These are phyloP conservation scores for Ophiostoma novo-ulmi DNA, from an alignment of 2,329 filamentous ascomycete species.

Conservation along the genomic window DNA sequence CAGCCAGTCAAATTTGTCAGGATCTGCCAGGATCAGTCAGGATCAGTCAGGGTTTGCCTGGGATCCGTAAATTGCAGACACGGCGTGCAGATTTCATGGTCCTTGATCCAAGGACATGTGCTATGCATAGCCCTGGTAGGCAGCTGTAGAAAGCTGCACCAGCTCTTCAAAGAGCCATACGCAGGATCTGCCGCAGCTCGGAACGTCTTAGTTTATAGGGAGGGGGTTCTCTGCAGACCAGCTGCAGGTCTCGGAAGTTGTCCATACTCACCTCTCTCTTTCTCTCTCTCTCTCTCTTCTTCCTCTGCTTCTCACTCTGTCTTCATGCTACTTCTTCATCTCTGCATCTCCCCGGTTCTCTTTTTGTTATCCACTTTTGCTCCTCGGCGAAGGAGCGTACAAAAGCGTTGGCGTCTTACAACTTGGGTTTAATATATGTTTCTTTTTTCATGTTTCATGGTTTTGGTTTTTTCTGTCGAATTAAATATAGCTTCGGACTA, in stretches of 20 bases:
- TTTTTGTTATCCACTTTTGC: neutral
- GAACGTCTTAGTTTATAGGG: constrained; percentile 2
- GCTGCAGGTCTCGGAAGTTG: constrained; percentile 5
- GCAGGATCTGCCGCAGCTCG: neutral
- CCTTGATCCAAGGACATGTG: constrained; percentile 11
- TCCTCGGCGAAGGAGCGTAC: constrained; percentile 11
- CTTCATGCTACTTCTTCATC: neutral
- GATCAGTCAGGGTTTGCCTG: neutral
- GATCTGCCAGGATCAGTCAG: too few relatives aligned
- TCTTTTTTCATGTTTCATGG: neutral
- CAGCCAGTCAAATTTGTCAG: neutral
- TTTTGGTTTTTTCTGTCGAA: neutral
- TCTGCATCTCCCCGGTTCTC: neutral
- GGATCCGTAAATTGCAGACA: neutral
- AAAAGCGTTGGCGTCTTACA: constrained; percentile 3
- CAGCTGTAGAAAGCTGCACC: neutral
- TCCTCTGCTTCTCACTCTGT: neutral
- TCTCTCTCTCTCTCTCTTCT: neutral
- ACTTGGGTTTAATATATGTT: neutral
- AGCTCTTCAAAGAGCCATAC: neutral
- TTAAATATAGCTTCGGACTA: neutral
- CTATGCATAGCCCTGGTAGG: neutral
- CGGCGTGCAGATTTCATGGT: neutral
- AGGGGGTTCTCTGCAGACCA: neutral
- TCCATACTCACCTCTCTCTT: neutral